These are phyloP conservation scores for Aspergillus fischeri DNA, from an alignment of 2,329 filamentous ascomycete species.

Conservation along the genomic window DNA sequence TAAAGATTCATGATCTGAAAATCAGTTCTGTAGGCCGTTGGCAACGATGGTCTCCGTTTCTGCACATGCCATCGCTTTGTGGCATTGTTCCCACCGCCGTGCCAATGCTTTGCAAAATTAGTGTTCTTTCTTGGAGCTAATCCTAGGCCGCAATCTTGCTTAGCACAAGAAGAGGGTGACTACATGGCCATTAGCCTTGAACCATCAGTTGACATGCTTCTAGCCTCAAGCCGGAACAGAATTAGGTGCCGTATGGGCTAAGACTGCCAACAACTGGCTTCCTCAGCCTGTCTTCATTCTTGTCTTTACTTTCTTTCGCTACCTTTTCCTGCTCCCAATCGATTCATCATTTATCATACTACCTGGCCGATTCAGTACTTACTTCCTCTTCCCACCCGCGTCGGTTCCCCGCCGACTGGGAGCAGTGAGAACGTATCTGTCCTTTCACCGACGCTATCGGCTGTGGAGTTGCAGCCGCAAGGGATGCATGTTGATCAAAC, in stretches of 20 bases:
- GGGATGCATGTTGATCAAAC: not conserved
- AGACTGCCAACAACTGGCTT: not conserved
- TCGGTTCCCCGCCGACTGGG: not conserved
- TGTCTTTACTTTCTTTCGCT: not conserved
- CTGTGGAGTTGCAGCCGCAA: not conserved
- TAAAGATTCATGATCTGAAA: not conserved
- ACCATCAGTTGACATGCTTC: not conserved
- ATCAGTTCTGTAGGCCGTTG: not conserved
- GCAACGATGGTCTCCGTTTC: not conserved
- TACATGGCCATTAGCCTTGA: not conserved
- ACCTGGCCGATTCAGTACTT: not conserved
- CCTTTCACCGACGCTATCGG: not conserved
- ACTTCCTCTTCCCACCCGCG: not conserved
- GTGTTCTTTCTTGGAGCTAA: not conserved
- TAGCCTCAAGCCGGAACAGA: not conserved
- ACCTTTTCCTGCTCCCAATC: not conserved
- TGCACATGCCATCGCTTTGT: not conserved
- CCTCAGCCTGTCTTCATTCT: not conserved
- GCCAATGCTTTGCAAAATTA: not conserved
- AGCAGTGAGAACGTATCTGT: not conserved
- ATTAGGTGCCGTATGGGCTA: not conserved
- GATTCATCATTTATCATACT: not conserved
- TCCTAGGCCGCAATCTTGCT: not conserved
- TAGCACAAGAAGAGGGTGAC: not conserved
- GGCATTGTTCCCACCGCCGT: not conserved